Percentiles rank a stretch among this genome's conserved stretches.
phyloP scores from a whole-genome alignment of 2,329 filamentous ascomycete genomes.

The Emergomyces orientalis region DNA sequence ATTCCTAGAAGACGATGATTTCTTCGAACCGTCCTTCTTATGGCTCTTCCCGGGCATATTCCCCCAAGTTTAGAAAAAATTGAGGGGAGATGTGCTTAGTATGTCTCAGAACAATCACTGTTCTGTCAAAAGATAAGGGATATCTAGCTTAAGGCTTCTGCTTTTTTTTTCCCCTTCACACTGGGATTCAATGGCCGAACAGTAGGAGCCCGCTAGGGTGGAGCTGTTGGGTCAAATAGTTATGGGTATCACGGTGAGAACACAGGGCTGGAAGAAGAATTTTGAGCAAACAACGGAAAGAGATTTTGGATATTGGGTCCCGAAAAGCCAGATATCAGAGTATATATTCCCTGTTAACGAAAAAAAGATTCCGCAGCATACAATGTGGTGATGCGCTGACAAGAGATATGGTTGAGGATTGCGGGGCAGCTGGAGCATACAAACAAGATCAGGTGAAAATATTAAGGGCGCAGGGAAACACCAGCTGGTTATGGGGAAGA shows the following conservation, averaged over 20 bases:
- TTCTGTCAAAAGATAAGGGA: neutral
- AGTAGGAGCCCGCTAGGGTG: neutral
- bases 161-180: neutral
- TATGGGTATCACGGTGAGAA: neutral
- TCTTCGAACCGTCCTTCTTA: conserved; percentile 12
- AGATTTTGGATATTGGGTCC: neutral
- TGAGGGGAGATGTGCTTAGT: neutral
- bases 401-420: neutral
- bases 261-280: neutral
- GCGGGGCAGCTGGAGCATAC: neutral
- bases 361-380: neutral
- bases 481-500: neutral
- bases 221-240: neutral
- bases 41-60: conserved; percentile 10
- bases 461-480: neutral
- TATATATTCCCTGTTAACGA: neutral
- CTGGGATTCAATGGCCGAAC: neutral
- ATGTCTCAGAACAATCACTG: neutral
- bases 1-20: conserved; percentile 7
- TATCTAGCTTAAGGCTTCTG: neutral
- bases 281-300: neutral
- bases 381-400: neutral
- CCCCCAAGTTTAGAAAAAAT: neutral
- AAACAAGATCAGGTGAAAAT: conserved; percentile 4
- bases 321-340: neutral